Conservation (phyloP, 2,329 filamentous ascomycete species). For the Fusarium pininemorale region DNA sequence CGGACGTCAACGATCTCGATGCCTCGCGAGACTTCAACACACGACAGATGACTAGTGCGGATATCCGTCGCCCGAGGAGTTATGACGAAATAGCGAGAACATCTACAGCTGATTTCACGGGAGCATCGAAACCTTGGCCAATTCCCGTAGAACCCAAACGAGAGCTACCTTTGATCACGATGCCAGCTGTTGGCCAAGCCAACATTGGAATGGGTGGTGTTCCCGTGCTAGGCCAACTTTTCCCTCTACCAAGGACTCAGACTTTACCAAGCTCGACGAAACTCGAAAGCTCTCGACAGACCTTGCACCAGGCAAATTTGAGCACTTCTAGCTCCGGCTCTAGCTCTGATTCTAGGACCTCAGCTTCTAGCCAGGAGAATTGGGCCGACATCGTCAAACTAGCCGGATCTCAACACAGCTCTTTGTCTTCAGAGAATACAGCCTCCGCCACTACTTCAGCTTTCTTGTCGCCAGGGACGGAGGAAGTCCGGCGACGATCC, state of each 20-base stretch:
- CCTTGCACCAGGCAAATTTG: constrained; percentile 50
- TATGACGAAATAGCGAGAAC: constrained; percentile 61
- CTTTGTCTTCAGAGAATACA: constrained; percentile 24
- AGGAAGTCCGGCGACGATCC: constrained; percentile 62
- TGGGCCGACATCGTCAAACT: neutral
- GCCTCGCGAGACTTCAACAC: constrained; percentile 21
- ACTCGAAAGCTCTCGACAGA: constrained; percentile 34
- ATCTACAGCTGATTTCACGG: constrained; percentile 40
- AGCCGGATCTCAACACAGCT: neutral
- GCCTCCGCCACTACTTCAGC: constrained; percentile 56
- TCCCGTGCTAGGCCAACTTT: constrained; percentile 53
- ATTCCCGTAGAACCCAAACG: constrained; percentile 28
- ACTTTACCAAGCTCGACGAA: constrained; percentile 32
- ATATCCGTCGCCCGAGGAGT: constrained; percentile 56
- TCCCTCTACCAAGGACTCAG: constrained; percentile 52
- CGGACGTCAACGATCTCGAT: constrained; percentile 11
- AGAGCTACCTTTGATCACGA: constrained; percentile 51
- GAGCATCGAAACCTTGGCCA: constrained; percentile 26
- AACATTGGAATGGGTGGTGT: constrained; percentile 50
- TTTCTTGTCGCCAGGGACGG: constrained; percentile 60
- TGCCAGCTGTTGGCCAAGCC: constrained; percentile 49
- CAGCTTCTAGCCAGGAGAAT: constrained; percentile 53
- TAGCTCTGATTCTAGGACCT: constrained; percentile 56
- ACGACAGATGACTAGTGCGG: constrained; percentile 49
- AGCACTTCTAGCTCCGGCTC: constrained; percentile 59